Conservation (phyloP, 306 rosid species). For the Alnus glutinosa region DNA sequence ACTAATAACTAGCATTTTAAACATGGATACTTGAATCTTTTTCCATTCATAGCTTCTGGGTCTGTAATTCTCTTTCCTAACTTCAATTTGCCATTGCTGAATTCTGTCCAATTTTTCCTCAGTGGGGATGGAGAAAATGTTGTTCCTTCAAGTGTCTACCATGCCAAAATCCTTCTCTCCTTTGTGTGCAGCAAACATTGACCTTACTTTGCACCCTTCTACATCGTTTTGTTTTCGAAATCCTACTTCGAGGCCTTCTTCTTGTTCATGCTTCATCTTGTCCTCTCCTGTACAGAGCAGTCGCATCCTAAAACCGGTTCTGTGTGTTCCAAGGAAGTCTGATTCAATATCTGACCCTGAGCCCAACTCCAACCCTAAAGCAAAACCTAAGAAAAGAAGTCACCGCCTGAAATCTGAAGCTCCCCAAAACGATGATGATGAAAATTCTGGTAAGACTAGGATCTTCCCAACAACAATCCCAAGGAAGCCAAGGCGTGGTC, state of each 20-base stretch:
- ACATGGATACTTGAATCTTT: too few relatives aligned
- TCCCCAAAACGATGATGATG: conserved; percentile 20
- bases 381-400: conserved; percentile 29
- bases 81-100: neutral
- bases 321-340: conserved; percentile 44
- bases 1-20: too few relatives aligned
- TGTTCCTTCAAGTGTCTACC: conserved; percentile 35
- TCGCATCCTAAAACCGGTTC: conserved; percentile 33
- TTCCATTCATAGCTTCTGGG: too few relatives aligned
- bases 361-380: conserved; percentile 28
- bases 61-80: neutral
- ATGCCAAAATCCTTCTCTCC: conserved; percentile 32
- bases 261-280: conserved; percentile 24
- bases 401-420: conserved; percentile 20
- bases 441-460: conserved; percentile 16
- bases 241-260: conserved; percentile 18
- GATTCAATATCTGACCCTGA: conserved; percentile 36
- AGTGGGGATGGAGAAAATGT: conserved; percentile 31
- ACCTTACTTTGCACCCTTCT: conserved; percentile 16
- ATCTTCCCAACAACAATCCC: conserved; percentile 50
- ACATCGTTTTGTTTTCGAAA: conserved; percentile 26
- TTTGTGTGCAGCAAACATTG: conserved; percentile 22
- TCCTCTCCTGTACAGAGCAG: conserved; percentile 29
- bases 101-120: neutral
- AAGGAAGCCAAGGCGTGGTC: conserved; percentile 76